Conservation (phyloP, 108 stramenopile genomes). For the Heterococcus sp. region DNA sequence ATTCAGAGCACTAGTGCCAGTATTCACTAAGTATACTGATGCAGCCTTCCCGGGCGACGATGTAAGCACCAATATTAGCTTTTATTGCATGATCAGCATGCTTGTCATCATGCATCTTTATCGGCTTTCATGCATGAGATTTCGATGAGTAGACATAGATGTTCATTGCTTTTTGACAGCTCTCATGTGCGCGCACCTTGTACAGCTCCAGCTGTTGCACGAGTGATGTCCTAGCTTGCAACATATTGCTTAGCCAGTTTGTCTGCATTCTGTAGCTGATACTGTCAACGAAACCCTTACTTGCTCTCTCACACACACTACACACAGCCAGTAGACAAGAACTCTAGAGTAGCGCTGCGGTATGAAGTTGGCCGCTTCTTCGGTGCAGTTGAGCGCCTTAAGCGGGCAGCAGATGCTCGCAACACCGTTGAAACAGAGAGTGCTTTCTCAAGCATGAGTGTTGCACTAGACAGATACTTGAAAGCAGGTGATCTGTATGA, state of each 20-base stretch:
- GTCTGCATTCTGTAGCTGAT: no score
- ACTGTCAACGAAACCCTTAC: no score
- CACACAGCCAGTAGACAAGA: slow-evolving; percentile 16
- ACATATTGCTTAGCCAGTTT: no score
- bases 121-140: no score
- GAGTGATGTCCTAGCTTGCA: no score
- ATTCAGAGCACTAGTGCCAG: slow-evolving; percentile 24
- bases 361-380: slow-evolving; percentile 42
- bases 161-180: no score
- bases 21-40: slow-evolving; percentile 46
- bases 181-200: no score
- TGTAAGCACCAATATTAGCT: neutral
- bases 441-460: slow-evolving; percentile 23
- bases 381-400: slow-evolving; percentile 42
- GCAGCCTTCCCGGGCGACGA: slow-evolving; percentile 28
- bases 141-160: no score
- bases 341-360: slow-evolving; percentile 30
- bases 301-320: no score
- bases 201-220: no score
- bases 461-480: slow-evolving; percentile 37
- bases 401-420: slow-evolving; percentile 27
- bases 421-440: slow-evolving; percentile 15
- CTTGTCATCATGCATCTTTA: no score
- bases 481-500: slow-evolving; percentile 47
- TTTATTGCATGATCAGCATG: no score